A percentile compares a stretch with the other conserved stretches of the same genome.
Conservation (phyloP, 257 asterid species). For the Datura wrightii region DNA sequence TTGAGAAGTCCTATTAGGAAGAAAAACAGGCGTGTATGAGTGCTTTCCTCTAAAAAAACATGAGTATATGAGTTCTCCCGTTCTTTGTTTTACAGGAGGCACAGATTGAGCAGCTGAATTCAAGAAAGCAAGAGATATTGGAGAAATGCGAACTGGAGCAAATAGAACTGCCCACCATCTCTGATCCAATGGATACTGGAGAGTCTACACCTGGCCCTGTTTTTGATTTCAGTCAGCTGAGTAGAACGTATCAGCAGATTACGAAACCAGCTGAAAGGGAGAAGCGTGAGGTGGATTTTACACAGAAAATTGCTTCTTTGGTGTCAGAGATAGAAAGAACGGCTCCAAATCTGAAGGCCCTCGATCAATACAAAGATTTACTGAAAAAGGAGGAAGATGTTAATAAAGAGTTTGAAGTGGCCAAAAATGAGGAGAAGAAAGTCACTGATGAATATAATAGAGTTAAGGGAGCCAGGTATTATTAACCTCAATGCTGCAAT, state of each 20-base stretch:
- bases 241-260: slow-evolving; percentile 76
- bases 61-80: not conserved
- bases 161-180: slow-evolving; percentile 69
- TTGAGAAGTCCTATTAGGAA: not conserved
- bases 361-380: slow-evolving; percentile 88
- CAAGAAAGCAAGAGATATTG: slow-evolving; percentile 78
- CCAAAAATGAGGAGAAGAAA: slow-evolving; percentile 83
- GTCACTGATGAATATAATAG: slow-evolving; percentile 71
- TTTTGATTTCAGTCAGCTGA: slow-evolving; percentile 77
- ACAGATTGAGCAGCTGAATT: slow-evolving; percentile 78
- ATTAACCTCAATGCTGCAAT: not conserved
- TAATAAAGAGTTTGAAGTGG: slow-evolving; percentile 83
- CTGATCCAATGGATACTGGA: slow-evolving; percentile 85
- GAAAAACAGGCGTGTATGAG: not conserved
- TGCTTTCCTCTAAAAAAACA: not conserved
- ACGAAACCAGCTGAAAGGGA: slow-evolving; percentile 79
- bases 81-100: slow-evolving; percentile 63
- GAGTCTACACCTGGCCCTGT: slow-evolving; percentile 56
- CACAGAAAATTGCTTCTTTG: slow-evolving; percentile 67
- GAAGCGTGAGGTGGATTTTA: slow-evolving; percentile 85
- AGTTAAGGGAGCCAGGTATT: slow-evolving; percentile 74
- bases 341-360: slow-evolving; percentile 92
- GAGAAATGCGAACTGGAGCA: slow-evolving; percentile 91
- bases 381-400: slow-evolving; percentile 80
- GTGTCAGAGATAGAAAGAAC: slow-evolving; percentile 87